Percentiles rank a stretch among this genome's conserved stretches.
These are phyloP conservation scores for Candida qinlingensis DNA, from an alignment of 805 yeast species.

Conservation along the genomic window DNA sequence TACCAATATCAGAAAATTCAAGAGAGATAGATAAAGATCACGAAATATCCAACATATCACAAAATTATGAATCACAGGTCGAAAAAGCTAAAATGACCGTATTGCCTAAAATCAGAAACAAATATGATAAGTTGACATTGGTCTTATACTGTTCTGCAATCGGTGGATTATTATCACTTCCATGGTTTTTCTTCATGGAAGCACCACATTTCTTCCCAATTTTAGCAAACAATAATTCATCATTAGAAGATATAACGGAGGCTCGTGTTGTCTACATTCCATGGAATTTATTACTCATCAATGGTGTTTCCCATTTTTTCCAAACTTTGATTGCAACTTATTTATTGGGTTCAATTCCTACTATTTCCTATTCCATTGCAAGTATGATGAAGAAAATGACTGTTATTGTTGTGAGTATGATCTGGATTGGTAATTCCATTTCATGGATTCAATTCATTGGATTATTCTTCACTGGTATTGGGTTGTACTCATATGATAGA, in stretches of 20 bases:
- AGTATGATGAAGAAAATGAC: constrained; percentile 86
- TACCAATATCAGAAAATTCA: constrained; percentile 6
- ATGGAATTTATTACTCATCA: constrained; percentile 48
- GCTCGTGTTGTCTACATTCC: constrained; percentile 31
- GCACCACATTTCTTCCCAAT: constrained; percentile 30
- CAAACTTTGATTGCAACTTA: constrained; percentile 82
- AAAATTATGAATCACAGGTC: constrained; percentile 11
- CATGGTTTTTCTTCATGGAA: constrained; percentile 67
- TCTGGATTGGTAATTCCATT: constrained; percentile 49
- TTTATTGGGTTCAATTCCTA: constrained; percentile 72
- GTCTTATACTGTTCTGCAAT: constrained; percentile 71
- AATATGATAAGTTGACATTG: constrained; percentile 78
- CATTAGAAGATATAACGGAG: constrained; percentile 14
- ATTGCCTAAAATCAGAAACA: constrained; percentile 27
- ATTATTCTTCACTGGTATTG: constrained; percentile 43
- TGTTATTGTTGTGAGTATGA: constrained; percentile 71
- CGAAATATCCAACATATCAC: constrained; percentile 9
- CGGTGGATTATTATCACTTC: constrained; percentile 68
- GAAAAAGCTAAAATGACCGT: constrained; percentile 9
- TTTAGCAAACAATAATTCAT: constrained; percentile 3
- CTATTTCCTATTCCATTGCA: constrained; percentile 83
- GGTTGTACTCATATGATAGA: constrained; percentile 58
- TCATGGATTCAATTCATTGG: constrained; percentile 44
- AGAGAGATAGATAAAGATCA: constrained; percentile 6
- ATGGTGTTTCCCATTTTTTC: constrained; percentile 72